phyloP scores from a whole-genome alignment of 2,329 filamentous ascomycete genomes.

The Aspergillus japonicus region DNA sequence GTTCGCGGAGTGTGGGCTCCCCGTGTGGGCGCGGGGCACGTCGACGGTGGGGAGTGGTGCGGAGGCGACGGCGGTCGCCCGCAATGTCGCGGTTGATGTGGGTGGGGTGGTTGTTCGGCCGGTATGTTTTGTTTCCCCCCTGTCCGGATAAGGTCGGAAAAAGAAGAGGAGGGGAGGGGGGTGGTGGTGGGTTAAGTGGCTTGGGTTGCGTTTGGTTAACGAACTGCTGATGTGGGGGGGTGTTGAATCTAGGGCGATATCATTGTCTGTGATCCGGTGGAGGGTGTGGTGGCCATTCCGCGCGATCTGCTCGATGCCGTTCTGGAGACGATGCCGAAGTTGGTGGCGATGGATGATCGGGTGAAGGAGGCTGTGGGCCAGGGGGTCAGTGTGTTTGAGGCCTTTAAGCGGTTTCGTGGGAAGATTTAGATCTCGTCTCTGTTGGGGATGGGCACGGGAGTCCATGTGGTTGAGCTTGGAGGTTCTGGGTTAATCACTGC shows the following conservation, averaged over 20 bases:
- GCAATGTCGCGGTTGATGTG: conserved; percentile 42
- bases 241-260: conserved; percentile 56
- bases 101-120: conserved; percentile 43
- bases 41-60: conserved; percentile 48
- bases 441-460: neutral
- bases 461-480: neutral
- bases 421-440: conserved; percentile 11
- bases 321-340: conserved; percentile 58
- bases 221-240: neutral
- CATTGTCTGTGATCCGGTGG: conserved; percentile 66
- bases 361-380: conserved; percentile 64
- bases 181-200: neutral
- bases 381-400: conserved; percentile 63
- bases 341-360: conserved; percentile 55
- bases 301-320: conserved; percentile 59
- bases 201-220: neutral
- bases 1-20: conserved; percentile 55
- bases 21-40: conserved; percentile 48
- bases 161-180: neutral
- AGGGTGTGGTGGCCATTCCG: conserved; percentile 69
- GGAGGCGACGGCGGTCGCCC: conserved; percentile 43
- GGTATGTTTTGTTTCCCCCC: conserved; percentile 27
- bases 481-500: neutral
- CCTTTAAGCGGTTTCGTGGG: conserved; percentile 59
- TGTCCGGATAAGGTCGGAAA: neutral